phyloP scores from a whole-genome alignment of 345 rosid species.

The Laguncularia racemosa region DNA sequence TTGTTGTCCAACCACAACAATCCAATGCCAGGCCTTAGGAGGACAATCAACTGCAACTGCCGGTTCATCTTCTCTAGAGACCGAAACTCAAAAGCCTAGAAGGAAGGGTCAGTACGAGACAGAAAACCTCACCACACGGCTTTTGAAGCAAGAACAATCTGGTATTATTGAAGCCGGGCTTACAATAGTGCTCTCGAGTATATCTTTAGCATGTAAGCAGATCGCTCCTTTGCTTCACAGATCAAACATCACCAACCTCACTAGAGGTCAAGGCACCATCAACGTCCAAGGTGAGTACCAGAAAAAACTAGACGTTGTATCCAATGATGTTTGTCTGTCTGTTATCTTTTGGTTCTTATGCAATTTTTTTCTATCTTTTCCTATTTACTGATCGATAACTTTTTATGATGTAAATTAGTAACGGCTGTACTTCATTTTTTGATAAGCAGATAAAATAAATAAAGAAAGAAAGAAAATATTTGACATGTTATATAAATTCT shows the following conservation, averaged over 20 bases:
- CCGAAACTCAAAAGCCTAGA: background rate
- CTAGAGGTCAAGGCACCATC: slow-evolving; percentile 32
- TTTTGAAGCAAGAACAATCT: slow-evolving; percentile 31
- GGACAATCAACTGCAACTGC: no score
- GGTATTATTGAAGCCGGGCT: slow-evolving; percentile 31
- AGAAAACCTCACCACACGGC: slow-evolving; percentile 27
- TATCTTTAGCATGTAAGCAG: slow-evolving; percentile 30
- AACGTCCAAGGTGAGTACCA: slow-evolving; percentile 34
- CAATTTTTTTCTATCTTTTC: no score
- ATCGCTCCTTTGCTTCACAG: slow-evolving; percentile 30
- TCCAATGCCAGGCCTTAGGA: slow-evolving; percentile 11
- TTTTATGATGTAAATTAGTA: no score
- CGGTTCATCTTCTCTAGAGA: background rate
- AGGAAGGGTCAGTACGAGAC: slow-evolving; percentile 18
- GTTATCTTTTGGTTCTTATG: no score
- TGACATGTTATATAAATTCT: no score
- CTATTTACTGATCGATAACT: no score
- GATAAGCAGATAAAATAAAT: no score
- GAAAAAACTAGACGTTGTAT: slow-evolving; percentile 39
- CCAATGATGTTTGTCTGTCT: slow-evolving; percentile 23
- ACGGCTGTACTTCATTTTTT: no score
- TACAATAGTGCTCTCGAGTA: slow-evolving; percentile 30
- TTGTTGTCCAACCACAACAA: background rate
- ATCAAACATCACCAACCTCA: slow-evolving; percentile 26
- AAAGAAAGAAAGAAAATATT: no score